A percentile compares a stretch with the other conserved stretches of the same genome.
These are phyloP conservation scores for Sphaerobolus stellatus DNA, from an alignment of 1,284 basidiomycete species.

Conservation along the genomic window DNA sequence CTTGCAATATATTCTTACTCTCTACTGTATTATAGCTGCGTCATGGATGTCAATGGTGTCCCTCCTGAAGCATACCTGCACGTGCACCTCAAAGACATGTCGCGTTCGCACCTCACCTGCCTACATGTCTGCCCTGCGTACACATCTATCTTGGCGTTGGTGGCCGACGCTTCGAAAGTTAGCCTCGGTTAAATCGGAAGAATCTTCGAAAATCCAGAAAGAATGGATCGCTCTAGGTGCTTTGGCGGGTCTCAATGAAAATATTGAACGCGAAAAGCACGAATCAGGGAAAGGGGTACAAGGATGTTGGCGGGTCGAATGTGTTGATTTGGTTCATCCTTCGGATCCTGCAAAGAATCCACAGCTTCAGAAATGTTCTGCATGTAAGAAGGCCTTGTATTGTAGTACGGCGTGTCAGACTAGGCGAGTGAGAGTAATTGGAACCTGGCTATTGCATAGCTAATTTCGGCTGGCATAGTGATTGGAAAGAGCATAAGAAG, in stretches of 20 bases:
- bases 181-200: background rate
- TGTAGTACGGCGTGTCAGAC: slow-evolving; percentile 5
- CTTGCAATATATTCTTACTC: background rate
- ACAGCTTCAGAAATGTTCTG: slow-evolving; percentile 3
- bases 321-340: slow-evolving; percentile 1
- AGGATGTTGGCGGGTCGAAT: slow-evolving; percentile 10
- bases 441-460: background rate
- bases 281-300: slow-evolving; percentile 1
- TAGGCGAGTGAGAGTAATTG: background rate
- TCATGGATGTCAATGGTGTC: slow-evolving; percentile 9
- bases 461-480: background rate
- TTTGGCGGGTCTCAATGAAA: slow-evolving; percentile 2
- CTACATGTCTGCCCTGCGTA: slow-evolving; percentile 8
- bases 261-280: slow-evolving; percentile 1
- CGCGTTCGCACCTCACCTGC: slow-evolving; percentile 11
- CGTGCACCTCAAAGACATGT: slow-evolving; percentile 9
- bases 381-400: slow-evolving; percentile 8
- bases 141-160: slow-evolving; percentile 12
- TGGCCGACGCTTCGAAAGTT: slow-evolving; percentile 4
- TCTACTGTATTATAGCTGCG: background rate
- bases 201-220: background rate
- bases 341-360: background rate
- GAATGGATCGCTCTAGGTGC: slow-evolving; percentile 6
- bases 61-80: slow-evolving; percentile 12
- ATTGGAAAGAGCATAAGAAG: slow-evolving; percentile 12